Evolutionary conservation across 805 yeast genomes (phyloP).

Genomic region (Metschnikowia henanensis): DNA sequence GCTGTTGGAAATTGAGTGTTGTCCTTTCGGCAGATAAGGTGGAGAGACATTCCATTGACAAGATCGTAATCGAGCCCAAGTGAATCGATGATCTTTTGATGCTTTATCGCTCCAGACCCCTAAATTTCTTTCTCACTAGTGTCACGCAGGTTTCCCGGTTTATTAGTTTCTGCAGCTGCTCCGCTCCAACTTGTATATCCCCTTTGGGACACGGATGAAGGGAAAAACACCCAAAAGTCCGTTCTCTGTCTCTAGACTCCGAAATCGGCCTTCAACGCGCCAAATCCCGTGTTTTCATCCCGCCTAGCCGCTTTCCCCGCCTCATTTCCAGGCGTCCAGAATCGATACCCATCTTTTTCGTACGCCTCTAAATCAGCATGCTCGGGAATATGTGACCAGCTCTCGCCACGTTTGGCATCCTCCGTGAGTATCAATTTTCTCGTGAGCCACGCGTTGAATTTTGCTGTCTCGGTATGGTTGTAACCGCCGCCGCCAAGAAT

Average conservation of each 20-base stretch:
- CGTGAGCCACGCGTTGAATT: conserved; percentile 56
- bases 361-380: conserved; percentile 45
- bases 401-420: conserved; percentile 16
- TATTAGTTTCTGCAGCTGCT: no score
- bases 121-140: no score
- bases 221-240: no score
- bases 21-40: no score
- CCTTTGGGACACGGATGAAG: no score
- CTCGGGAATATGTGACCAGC: conserved; percentile 54
- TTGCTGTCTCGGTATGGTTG: conserved; percentile 57
- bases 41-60: no score
- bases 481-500: conserved; percentile 82
- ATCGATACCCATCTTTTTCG: conserved; percentile 44
- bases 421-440: conserved; percentile 11
- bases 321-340: conserved; percentile 43
- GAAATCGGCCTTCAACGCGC: no score
- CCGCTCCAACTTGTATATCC: no score
- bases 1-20: conserved; percentile 17
- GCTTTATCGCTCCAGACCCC: no score
- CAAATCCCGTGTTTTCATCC: conserved; percentile 33
- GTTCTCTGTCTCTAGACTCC: no score
- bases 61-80: not conserved
- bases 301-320: conserved; percentile 23
- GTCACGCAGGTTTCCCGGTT: no score
- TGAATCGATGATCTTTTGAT: no score